phyloP scores from a whole-genome alignment of 2,329 filamentous ascomycete species.

The Beauveria sp. region DNA sequence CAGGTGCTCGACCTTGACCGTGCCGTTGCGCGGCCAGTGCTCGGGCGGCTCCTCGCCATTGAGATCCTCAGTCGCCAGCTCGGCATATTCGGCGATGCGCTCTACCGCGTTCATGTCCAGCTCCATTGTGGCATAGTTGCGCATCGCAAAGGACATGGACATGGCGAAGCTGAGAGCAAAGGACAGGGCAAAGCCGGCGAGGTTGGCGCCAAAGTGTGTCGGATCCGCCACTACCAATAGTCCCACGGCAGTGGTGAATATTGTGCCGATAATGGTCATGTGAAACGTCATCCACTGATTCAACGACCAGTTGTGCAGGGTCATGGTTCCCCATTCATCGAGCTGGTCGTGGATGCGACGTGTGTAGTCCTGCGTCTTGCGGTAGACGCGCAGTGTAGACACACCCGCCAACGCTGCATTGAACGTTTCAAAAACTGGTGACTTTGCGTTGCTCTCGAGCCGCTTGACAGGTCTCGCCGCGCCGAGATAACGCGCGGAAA shows the following conservation, averaged over 20 bases:
- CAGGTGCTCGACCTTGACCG: constrained; percentile 62
- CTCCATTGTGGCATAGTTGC: constrained; percentile 63
- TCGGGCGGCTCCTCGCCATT: constrained; percentile 55
- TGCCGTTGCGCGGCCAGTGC: constrained; percentile 67
- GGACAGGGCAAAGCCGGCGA: constrained; percentile 68
- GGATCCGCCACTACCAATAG: constrained; percentile 55
- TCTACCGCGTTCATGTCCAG: constrained; percentile 74
- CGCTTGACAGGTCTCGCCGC: constrained; percentile 69
- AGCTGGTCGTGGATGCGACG: constrained; percentile 61
- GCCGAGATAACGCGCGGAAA: constrained; percentile 54
- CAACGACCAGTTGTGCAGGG: constrained; percentile 62
- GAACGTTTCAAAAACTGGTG: constrained; percentile 74
- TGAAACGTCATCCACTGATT: constrained; percentile 72
- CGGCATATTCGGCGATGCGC: constrained; percentile 66
- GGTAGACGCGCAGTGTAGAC: constrained; percentile 69
- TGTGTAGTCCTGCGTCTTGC: constrained; percentile 58
- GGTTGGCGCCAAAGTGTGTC: constrained; percentile 56
- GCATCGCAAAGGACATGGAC: constrained; percentile 58
- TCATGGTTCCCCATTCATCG: constrained; percentile 60
- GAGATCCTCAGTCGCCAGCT: constrained; percentile 58
- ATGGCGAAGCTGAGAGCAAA: constrained; percentile 64
- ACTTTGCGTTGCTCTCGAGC: constrained; percentile 68
- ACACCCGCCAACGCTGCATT: constrained; percentile 65
- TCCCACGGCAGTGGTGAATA: constrained; percentile 60
- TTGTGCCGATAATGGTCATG: constrained; percentile 61